These are phyloP conservation scores for Xylaria telfairii DNA, from an alignment of 495 filamentous ascomycete species.

Conservation along the genomic window DNA sequence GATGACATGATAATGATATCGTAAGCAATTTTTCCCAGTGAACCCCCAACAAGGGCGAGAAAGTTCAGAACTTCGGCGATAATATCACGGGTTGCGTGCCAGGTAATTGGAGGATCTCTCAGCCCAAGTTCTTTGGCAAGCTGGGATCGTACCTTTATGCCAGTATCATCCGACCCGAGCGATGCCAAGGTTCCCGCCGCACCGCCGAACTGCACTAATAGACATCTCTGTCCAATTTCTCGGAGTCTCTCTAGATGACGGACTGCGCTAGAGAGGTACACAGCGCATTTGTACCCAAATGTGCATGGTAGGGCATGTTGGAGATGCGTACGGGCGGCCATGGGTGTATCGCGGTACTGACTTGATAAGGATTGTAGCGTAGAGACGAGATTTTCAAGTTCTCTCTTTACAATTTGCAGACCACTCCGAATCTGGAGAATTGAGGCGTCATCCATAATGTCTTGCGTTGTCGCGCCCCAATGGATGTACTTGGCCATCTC, in stretches of 20 bases:
- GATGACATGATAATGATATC: slow-evolving; percentile 63
- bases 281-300: slow-evolving; percentile 57
- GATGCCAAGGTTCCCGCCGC: slow-evolving; percentile 57
- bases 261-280: slow-evolving; percentile 52
- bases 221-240: slow-evolving; percentile 44
- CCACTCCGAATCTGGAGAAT: slow-evolving; percentile 57
- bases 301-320: slow-evolving; percentile 59
- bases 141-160: slow-evolving; percentile 50
- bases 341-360: slow-evolving; percentile 55
- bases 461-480: slow-evolving; percentile 64
- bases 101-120: slow-evolving; percentile 43
- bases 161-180: slow-evolving; percentile 45
- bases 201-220: slow-evolving; percentile 57
- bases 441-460: slow-evolving; percentile 59
- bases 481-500: slow-evolving; percentile 58
- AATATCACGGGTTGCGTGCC: slow-evolving; percentile 57
- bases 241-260: slow-evolving; percentile 49
- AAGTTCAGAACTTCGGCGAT: slow-evolving; percentile 58
- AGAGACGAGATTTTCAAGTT: slow-evolving; percentile 44
- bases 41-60: slow-evolving; percentile 56
- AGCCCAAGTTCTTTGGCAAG: slow-evolving; percentile 51
- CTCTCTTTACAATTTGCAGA: slow-evolving; percentile 48
- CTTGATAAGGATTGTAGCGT: slow-evolving; percentile 45
- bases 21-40: slow-evolving; percentile 58
- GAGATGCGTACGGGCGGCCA: slow-evolving; percentile 59